A percentile compares a stretch with the other conserved stretches of the same genome.
Conservation (phyloP, 768 basidiomycete genomes). For the Serendipita sp. region DNA sequence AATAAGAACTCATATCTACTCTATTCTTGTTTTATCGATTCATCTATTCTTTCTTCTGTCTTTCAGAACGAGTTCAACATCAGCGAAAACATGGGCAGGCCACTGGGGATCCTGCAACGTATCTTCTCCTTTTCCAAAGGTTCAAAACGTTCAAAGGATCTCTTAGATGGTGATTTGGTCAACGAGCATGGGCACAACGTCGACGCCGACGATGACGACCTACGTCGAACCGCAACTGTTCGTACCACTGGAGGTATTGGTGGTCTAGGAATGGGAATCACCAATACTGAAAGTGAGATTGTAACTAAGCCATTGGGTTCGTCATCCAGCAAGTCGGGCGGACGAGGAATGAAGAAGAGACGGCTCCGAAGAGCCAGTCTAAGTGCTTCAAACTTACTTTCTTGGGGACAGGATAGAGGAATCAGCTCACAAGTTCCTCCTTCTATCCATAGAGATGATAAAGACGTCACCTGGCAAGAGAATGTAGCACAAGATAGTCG, state of each 20-base stretch:
- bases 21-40: background rate
- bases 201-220: background rate
- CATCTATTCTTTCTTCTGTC: background rate
- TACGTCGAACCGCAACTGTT: background rate
- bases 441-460: background rate
- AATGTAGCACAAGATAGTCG: background rate
- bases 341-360: background rate
- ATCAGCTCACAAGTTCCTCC: too few relatives aligned
- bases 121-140: conserved; percentile 3
- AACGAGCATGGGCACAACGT: background rate
- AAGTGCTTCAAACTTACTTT: conserved; percentile 1
- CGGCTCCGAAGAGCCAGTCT: background rate
- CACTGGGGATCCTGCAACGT: background rate
- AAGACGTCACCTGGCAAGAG: background rate
- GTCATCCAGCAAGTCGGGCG: background rate
- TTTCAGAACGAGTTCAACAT: background rate
- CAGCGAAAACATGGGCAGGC: conserved; percentile 2
- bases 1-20: background rate
- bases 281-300: background rate
- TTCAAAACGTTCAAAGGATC: background rate
- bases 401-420: background rate
- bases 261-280: background rate
- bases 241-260: background rate
- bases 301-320: background rate
- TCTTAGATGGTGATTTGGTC: background rate